Evolutionary conservation across 2,329 filamentous ascomycete genomes (phyloP).

Genomic region (Torrubiella hemipterigena): DNA sequence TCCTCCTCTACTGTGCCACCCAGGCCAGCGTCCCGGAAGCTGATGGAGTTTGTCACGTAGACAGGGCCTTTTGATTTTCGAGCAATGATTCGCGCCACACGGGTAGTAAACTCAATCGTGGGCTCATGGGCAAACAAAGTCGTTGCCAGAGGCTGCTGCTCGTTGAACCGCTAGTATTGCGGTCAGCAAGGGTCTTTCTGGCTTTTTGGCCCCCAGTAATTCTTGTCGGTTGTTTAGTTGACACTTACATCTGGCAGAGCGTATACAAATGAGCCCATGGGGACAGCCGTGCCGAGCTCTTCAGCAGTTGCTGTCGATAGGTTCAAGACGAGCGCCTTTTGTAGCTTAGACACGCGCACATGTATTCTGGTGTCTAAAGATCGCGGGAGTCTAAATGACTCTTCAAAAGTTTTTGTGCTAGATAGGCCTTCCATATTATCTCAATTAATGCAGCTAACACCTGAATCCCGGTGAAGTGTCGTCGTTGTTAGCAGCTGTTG

Average conservation of each 20-base stretch:
- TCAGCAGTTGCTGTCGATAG: slow-evolving; percentile 46
- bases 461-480: no score
- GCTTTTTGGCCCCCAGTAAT: slow-evolving; percentile 3
- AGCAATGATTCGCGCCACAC: slow-evolving; percentile 75
- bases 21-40: slow-evolving; percentile 58
- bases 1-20: slow-evolving; percentile 85
- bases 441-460: no score
- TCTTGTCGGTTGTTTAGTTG: background rate
- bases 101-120: slow-evolving; percentile 76
- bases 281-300: slow-evolving; percentile 34
- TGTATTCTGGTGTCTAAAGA: slow-evolving; percentile 50
- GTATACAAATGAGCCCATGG: slow-evolving; percentile 85
- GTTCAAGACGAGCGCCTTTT: slow-evolving; percentile 47
- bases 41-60: slow-evolving; percentile 87
- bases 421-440: no score
- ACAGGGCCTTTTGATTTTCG: slow-evolving; percentile 59
- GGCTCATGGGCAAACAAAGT: slow-evolving; percentile 64
- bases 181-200: slow-evolving; percentile 5
- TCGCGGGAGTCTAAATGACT: slow-evolving; percentile 47
- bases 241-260: slow-evolving; percentile 71
- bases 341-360: slow-evolving; percentile 44
- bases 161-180: slow-evolving; percentile 32
- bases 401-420: no score
- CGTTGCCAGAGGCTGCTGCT: slow-evolving; percentile 59
- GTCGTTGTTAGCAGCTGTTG: no score